Conservation (phyloP, 2,329 filamentous ascomycete species). For the Fusarium bactridioides region DNA sequence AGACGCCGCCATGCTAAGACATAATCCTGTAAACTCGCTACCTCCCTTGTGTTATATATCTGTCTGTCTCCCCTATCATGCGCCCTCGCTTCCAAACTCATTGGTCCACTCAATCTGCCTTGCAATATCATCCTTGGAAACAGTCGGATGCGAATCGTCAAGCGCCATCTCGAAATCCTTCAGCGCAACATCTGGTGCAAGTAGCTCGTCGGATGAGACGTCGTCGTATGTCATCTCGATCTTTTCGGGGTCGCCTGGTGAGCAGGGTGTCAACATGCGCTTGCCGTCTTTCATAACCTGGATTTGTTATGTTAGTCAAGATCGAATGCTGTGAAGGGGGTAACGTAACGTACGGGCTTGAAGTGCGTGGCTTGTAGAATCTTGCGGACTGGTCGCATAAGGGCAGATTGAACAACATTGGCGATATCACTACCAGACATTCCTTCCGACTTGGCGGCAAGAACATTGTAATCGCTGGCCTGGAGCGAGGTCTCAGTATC, state of each 20-base stretch:
- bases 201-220: constrained; percentile 81
- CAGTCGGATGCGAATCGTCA: constrained; percentile 86
- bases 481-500: constrained; percentile 87
- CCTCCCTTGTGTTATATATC: constrained; percentile 4
- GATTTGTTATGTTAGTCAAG: constrained; percentile 12
- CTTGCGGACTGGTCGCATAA: constrained; percentile 97
- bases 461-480: constrained; percentile 77
- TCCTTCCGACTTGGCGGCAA: constrained; percentile 86
- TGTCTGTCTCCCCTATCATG: constrained; percentile 49
- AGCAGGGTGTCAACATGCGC: constrained; percentile 85
- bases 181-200: constrained; percentile 84
- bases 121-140: constrained; percentile 84
- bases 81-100: constrained; percentile 93
- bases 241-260: constrained; percentile 85
- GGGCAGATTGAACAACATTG: constrained; percentile 92
- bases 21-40: constrained; percentile 36
- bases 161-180: constrained; percentile 96
- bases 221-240: constrained; percentile 95
- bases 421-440: constrained; percentile 96
- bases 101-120: constrained; percentile 92
- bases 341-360: constrained; percentile 73
- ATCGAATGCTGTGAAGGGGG: not conserved
- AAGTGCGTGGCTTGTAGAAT: constrained; percentile 98
- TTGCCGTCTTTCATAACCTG: constrained; percentile 75
- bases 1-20: constrained; percentile 39